Percentiles rank a stretch among this genome's conserved stretches.
These are phyloP conservation scores for Citrullus colocynthis DNA, from an alignment of 306 rosid genomes.

Conservation along the genomic window DNA sequence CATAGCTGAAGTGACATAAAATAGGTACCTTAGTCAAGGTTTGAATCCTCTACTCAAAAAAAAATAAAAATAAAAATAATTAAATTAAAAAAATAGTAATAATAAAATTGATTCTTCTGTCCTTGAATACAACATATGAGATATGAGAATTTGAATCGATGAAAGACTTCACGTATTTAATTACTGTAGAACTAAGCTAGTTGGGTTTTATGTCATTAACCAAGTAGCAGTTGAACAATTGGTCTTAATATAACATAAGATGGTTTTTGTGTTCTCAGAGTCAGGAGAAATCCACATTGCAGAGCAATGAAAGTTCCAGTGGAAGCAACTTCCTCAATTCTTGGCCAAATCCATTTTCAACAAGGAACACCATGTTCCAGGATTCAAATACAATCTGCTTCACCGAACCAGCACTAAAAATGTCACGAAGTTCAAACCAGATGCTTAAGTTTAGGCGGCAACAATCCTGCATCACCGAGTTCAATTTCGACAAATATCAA, in stretches of 20 bases:
- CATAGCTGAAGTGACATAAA: no score
- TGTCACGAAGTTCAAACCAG: slow-evolving; percentile 23
- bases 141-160: no score
- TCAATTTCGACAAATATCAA: slow-evolving; percentile 44
- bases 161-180: no score
- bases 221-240: neutral
- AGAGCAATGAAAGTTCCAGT: slow-evolving; percentile 18
- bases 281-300: slow-evolving; percentile 6
- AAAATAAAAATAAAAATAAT: no score
- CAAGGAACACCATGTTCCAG: slow-evolving; percentile 26
- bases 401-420: slow-evolving; percentile 27
- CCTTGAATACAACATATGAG: no score
- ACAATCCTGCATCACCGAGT: slow-evolving; percentile 77
- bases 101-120: no score
- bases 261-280: neutral
- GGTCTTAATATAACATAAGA: neutral
- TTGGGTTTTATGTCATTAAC: neutral
- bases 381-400: slow-evolving; percentile 57
- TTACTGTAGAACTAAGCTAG: neutral
- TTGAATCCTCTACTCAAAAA: no score
- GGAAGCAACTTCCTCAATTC: slow-evolving; percentile 36
- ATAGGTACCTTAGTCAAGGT: no score
- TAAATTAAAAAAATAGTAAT: no score
- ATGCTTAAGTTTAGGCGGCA: slow-evolving; percentile 51
- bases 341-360: slow-evolving; percentile 29